These are phyloP conservation scores for Proliferodiscus dingleyae DNA, from an alignment of 2,329 filamentous ascomycete genomes.

Conservation along the genomic window DNA sequence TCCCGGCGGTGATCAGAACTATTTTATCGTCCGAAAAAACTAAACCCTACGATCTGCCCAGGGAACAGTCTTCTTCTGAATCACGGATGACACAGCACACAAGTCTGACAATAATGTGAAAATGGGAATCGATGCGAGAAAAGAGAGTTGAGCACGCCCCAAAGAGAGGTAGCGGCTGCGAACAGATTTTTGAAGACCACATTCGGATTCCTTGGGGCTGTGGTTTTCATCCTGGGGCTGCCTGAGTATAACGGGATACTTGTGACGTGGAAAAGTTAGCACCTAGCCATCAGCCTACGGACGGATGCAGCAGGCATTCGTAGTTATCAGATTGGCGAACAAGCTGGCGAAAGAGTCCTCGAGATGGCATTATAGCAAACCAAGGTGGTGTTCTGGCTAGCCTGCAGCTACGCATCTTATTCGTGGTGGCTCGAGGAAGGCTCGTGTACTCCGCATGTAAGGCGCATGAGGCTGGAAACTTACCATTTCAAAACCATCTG, in stretches of 20 bases:
- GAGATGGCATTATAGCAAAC: conserved; percentile 5
- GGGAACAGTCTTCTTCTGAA: conserved; percentile 25
- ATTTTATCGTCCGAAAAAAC: conserved; percentile 28
- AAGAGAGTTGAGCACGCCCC: background rate
- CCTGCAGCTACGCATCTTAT: conserved; percentile 20
- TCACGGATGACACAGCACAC: conserved; percentile 24
- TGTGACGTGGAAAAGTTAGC: conserved; percentile 21
- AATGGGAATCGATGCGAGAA: conserved; percentile 4
- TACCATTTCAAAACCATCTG: conserved; percentile 18
- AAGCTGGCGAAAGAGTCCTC: conserved; percentile 18
- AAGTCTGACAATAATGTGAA: conserved; percentile 5
- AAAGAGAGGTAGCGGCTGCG: background rate
- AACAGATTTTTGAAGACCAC: conserved; percentile 4
- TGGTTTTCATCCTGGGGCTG: conserved; percentile 23
- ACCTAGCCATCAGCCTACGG: conserved; percentile 29
- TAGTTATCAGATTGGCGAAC: conserved; percentile 17
- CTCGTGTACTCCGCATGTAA: conserved; percentile 16
- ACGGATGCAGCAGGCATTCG: conserved; percentile 26
- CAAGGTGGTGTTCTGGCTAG: conserved; percentile 10
- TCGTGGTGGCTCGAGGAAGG: conserved; percentile 10
- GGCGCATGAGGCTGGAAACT: conserved; percentile 18
- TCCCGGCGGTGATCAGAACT: conserved; percentile 22
- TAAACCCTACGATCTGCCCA: conserved; percentile 26
- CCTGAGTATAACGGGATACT: conserved; percentile 16
- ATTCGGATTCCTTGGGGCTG: conserved; percentile 12